phyloP scores from a whole-genome alignment of 768 basidiomycete species.

The Hericium rajendrae region DNA sequence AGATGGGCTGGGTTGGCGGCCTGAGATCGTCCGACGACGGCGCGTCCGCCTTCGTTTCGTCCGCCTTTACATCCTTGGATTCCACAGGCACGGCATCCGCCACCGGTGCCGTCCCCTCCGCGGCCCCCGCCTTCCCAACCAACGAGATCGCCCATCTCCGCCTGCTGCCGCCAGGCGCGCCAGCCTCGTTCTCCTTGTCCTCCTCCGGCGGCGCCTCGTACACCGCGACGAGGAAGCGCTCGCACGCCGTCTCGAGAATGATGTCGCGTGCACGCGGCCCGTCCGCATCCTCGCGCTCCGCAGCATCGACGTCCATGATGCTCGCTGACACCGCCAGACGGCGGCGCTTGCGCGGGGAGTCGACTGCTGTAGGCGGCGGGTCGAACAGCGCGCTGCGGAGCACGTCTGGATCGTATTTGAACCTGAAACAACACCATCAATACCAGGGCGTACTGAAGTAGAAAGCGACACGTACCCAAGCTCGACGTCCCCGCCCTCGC shows the following conservation, averaged over 20 bases:
- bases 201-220: slow-evolving; percentile 3
- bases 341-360: slow-evolving; percentile 11
- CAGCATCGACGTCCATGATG: no score
- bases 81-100: background rate
- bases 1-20: no score
- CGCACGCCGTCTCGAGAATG: slow-evolving; percentile 21
- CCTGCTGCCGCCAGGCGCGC: no score
- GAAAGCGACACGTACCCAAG: no score
- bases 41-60: background rate
- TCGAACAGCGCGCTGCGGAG: slow-evolving; percentile 18
- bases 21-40: slow-evolving; percentile 9
- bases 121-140: no score
- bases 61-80: slow-evolving; percentile 4
- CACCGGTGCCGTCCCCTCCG: no score
- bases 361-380: background rate
- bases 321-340: no score
- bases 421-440: slow-evolving; percentile 14
- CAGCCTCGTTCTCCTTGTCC: slow-evolving; percentile 7
- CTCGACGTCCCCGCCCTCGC: no score
- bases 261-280: slow-evolving; percentile 11
- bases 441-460: no score
- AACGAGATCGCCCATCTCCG: no score
- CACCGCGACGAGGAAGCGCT: slow-evolving; percentile 20
- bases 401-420: slow-evolving; percentile 21
- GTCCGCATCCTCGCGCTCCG: background rate